Conservation (phyloP, 192 early-diverging fungal genomes). For the Mortierella claussenii region DNA sequence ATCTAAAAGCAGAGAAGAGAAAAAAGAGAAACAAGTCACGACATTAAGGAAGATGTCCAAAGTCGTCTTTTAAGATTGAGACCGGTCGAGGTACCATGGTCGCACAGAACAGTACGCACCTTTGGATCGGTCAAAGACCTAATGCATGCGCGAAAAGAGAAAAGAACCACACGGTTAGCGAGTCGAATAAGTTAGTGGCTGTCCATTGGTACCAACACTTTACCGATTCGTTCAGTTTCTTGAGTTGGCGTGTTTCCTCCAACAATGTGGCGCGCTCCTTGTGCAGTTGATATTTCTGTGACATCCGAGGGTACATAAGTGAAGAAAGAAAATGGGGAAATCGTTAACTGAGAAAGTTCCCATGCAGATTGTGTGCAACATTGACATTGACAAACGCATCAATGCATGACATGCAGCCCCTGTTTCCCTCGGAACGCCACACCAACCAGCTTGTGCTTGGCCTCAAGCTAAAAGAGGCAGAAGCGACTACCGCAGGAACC, state of each 20-base stretch:
- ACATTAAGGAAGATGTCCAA: no score
- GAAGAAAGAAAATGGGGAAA: not conserved
- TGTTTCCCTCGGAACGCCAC: no score
- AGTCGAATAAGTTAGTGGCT: not conserved
- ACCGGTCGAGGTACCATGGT: not conserved
- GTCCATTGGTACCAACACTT: not conserved
- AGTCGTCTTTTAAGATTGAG: not conserved
- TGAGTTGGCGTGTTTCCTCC: conserved; percentile 46
- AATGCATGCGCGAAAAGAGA: not conserved
- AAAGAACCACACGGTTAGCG: not conserved
- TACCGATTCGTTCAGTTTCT: conserved; percentile 42
- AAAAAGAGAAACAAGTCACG: not conserved
- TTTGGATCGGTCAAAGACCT: conserved; percentile 52
- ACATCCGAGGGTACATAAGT: not conserved
- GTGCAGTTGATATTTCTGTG: conserved; percentile 25
- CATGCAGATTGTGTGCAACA: no score
- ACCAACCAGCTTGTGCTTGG: no score
- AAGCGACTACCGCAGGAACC: no score
- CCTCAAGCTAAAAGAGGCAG: no score
- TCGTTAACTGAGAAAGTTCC: not conserved
- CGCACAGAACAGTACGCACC: conserved; percentile 4
- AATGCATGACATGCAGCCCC: no score
- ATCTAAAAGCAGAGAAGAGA: conserved; percentile 10
- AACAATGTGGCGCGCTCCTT: conserved; percentile 24
- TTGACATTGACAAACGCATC: no score